Percentiles rank a stretch among this genome's conserved stretches.
Evolutionary conservation across 2,329 filamentous ascomycete species (phyloP).

Genomic region (Ophiostoma ulmi): DNA sequence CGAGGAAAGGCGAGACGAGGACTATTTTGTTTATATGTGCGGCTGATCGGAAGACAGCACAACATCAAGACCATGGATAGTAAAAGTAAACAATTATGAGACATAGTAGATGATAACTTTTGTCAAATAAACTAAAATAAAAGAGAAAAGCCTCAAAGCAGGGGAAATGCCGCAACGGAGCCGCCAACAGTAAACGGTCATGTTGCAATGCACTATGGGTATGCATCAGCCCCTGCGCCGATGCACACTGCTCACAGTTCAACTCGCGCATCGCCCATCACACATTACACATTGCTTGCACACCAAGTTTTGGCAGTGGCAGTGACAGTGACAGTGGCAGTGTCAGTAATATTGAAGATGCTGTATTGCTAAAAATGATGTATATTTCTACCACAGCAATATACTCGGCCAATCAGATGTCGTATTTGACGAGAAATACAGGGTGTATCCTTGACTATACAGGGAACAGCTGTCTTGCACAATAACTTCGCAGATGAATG

Average conservation of each 20-base stretch:
- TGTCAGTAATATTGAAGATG: background rate
- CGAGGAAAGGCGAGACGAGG: background rate
- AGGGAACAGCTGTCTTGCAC: background rate
- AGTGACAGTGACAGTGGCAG: background rate
- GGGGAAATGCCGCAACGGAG: background rate
- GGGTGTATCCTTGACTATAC: conserved; percentile 2
- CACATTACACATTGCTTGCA: no score
- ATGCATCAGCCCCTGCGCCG: conserved; percentile 1
- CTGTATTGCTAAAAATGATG: background rate
- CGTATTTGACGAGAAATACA: background rate
- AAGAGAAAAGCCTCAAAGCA: background rate
- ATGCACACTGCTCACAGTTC: background rate
- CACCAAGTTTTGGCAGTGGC: background rate
- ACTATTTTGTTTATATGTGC: background rate
- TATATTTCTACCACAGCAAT: background rate
- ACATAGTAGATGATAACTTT: background rate
- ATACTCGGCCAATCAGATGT: background rate
- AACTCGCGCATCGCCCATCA: background rate
- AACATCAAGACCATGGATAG: background rate
- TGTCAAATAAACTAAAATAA: background rate
- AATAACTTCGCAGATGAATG: background rate
- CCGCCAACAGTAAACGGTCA: background rate
- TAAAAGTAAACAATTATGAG: background rate
- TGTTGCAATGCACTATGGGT: background rate
- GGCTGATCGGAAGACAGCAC: background rate